Conservation (phyloP, 495 filamentous ascomycete species). For the Tirmania nivea region DNA sequence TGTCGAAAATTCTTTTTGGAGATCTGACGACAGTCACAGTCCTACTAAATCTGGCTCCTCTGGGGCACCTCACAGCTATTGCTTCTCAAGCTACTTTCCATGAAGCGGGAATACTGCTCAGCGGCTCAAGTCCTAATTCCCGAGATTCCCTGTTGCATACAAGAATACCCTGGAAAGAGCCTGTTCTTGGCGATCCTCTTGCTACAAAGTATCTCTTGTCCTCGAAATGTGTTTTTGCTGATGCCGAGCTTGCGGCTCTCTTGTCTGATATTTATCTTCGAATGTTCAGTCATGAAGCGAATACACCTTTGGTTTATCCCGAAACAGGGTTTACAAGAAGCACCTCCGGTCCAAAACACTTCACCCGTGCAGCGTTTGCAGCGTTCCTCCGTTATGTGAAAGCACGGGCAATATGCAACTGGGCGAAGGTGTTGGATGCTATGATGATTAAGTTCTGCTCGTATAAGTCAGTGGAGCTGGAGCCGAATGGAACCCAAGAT, state of each 20-base stretch:
- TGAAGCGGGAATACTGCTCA: constrained; percentile 12
- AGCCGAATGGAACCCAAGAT: constrained; percentile 1
- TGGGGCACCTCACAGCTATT: constrained; percentile 31
- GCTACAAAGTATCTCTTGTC: constrained; percentile 5
- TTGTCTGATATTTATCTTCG: constrained; percentile 22
- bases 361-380: constrained; percentile 25
- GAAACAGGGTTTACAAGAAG: neutral
- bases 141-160: constrained; percentile 3
- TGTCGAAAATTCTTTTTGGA: constrained; percentile 23
- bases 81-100: constrained; percentile 18
- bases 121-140: constrained; percentile 4
- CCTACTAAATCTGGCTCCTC: constrained; percentile 27
- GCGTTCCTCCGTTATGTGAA: constrained; percentile 20
- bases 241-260: constrained; percentile 19
- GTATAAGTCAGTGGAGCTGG: neutral
- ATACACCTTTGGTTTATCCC: neutral
- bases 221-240: constrained; percentile 13
- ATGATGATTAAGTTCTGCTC: constrained; percentile 3
- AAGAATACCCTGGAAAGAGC: constrained; percentile 12
- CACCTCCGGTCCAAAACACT: constrained; percentile 8
- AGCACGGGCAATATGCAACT: constrained; percentile 13
- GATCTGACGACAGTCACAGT: constrained; percentile 26
- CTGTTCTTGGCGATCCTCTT: constrained; percentile 10
- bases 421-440: constrained; percentile 17
- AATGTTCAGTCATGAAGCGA: constrained; percentile 21